Evolutionary conservation across 1,284 basidiomycete genomes (phyloP).

Genomic region (Agroathelia rolfsii): DNA sequence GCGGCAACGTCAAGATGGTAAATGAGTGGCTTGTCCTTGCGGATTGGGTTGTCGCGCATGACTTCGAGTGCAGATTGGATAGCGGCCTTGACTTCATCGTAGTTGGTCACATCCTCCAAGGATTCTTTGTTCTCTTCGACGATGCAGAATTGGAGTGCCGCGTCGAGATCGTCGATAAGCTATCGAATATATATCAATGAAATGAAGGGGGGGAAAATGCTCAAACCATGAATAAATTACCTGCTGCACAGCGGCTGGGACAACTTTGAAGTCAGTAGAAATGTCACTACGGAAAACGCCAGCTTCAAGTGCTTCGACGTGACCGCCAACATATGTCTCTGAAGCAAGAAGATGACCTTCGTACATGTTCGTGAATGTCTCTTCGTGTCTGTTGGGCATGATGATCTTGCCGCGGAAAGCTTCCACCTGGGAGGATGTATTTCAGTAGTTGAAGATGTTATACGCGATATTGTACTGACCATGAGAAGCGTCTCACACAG

Average conservation of each 20-base stretch:
- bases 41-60: constrained; percentile 87
- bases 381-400: constrained; percentile 97
- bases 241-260: constrained; percentile 79
- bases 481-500: constrained; percentile 97
- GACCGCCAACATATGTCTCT: constrained; percentile 98
- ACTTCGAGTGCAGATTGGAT: constrained; percentile 77
- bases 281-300: constrained; percentile 98
- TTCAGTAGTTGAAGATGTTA: too few relatives aligned
- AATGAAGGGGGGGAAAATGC: constrained; percentile 5
- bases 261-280: constrained; percentile 90
- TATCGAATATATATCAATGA: constrained; percentile 23
- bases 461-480: constrained; percentile 60
- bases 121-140: constrained; percentile 78
- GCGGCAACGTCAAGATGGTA: constrained; percentile 99
- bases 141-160: constrained; percentile 85
- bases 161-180: constrained; percentile 92
- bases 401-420: constrained; percentile 88
- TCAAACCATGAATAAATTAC: constrained; percentile 44
- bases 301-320: constrained; percentile 97
- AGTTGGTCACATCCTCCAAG: constrained; percentile 87
- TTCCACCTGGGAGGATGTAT: too few relatives aligned
- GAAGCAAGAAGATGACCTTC: constrained; percentile 94
- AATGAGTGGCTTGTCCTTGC: constrained; percentile 89
- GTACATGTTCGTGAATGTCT: constrained; percentile 86
- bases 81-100: constrained; percentile 81